These are phyloP conservation scores for Starmera pachycereana DNA, from an alignment of 805 yeast species.

Conservation along the genomic window DNA sequence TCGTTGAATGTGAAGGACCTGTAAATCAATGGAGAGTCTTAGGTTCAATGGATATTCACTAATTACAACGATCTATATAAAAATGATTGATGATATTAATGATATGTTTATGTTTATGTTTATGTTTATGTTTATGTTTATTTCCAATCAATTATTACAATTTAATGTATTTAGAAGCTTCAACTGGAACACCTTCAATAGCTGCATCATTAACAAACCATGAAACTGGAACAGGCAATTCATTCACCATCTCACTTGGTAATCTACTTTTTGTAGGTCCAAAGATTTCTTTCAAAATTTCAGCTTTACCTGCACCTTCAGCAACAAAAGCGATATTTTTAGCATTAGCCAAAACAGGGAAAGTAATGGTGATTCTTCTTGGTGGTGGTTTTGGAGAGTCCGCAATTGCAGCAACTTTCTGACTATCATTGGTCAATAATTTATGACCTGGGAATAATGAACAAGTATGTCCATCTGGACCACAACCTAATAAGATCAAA, in stretches of 20 bases:
- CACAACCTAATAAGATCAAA: constrained; percentile 75
- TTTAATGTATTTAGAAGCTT: constrained; percentile 12
- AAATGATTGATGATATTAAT: background rate
- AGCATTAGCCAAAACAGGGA: constrained; percentile 53
- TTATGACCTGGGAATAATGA: constrained; percentile 83
- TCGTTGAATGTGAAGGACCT: constrained; percentile 65
- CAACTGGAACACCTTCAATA: constrained; percentile 41
- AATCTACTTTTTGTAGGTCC: constrained; percentile 34
- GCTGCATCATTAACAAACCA: constrained; percentile 90
- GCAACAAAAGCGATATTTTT: constrained; percentile 67
- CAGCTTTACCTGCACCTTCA: constrained; percentile 78
- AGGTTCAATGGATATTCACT: constrained; percentile 33
- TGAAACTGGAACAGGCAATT: constrained; percentile 41
- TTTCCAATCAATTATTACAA: too few relatives aligned
- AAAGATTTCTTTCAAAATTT: constrained; percentile 62
- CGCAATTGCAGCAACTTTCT: constrained; percentile 50
- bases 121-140: background rate
- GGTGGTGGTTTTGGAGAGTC: constrained; percentile 94
- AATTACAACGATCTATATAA: background rate
- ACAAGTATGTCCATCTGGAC: constrained; percentile 95
- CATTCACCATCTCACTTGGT: constrained; percentile 73
- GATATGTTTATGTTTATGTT: background rate
- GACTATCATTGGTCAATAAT: constrained; percentile 43
- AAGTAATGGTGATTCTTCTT: constrained; percentile 81
- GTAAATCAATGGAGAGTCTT: constrained; percentile 57